These are phyloP conservation scores for Plasmodium gonderi DNA, from an alignment of 169 alveolate species.

Conservation along the genomic window DNA sequence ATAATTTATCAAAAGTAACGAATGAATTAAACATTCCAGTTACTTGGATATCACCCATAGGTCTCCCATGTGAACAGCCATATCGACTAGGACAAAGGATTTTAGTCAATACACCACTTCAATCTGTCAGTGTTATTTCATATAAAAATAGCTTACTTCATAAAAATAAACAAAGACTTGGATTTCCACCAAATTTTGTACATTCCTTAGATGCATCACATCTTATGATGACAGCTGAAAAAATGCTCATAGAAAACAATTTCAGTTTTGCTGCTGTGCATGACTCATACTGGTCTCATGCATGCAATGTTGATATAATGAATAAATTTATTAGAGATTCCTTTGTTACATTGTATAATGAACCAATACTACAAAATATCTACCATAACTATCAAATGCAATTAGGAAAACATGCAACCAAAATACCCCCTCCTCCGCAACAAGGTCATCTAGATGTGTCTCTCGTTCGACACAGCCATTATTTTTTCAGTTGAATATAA, in stretches of 20 bases:
- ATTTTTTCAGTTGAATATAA: conserved; percentile 81
- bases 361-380: conserved; percentile 92
- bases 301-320: conserved; percentile 93
- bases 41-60: conserved; percentile 95
- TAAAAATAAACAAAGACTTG: conserved; percentile 93
- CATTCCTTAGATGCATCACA: conserved; percentile 97
- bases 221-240: conserved; percentile 95
- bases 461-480: conserved; percentile 76
- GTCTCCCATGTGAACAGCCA: conserved; percentile 96
- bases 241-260: conserved; percentile 81
- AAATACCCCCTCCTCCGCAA: conserved; percentile 85
- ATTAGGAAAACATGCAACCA: conserved; percentile 78
- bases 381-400: conserved; percentile 84
- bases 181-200: conserved; percentile 97
- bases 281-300: conserved; percentile 97
- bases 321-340: conserved; percentile 88
- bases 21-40: conserved; percentile 93
- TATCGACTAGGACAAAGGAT: conserved; percentile 87
- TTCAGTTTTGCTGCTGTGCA: conserved; percentile 97
- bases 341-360: conserved; percentile 90
- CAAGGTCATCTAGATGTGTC: conserved; percentile 85
- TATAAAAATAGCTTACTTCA: conserved; percentile 77
- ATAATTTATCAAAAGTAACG: conserved; percentile 91
- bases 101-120: conserved; percentile 89
- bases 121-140: conserved; percentile 87